Evolutionary conservation across 2,329 filamentous ascomycete species (phyloP).

Genomic region (Lasiodiplodia gonubiensis): DNA sequence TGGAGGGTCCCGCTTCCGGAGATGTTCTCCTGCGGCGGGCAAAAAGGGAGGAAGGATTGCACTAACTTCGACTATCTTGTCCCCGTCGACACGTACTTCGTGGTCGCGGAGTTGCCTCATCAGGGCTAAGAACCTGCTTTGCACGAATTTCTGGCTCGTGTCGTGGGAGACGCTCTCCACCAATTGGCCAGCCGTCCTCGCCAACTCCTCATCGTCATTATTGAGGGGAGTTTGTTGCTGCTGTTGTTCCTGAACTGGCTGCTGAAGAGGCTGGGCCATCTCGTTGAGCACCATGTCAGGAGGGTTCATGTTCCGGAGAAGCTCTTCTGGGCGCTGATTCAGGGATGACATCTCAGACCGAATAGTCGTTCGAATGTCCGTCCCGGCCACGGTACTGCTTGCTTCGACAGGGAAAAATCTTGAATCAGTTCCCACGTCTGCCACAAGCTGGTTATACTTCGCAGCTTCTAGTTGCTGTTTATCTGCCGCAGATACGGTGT

Average conservation of each 20-base stretch:
- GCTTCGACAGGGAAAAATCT: conserved; percentile 6
- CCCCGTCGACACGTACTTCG: conserved; percentile 74
- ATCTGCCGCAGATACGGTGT: background rate
- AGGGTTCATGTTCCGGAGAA: conserved; percentile 13
- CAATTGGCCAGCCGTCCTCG: conserved; percentile 72
- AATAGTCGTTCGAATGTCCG: conserved; percentile 7
- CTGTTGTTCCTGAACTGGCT: background rate
- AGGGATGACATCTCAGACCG: conserved; percentile 5
- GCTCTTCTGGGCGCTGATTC: conserved; percentile 13
- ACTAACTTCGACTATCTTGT: conserved; percentile 66
- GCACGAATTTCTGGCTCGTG: conserved; percentile 74
- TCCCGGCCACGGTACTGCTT: background rate
- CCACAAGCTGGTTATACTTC: background rate
- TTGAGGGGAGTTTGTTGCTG: conserved; percentile 33
- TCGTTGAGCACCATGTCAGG: conserved; percentile 6
- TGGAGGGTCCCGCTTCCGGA: conserved; percentile 8
- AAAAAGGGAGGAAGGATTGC: conserved; percentile 22
- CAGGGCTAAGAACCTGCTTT: conserved; percentile 76
- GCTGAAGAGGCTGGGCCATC: background rate
- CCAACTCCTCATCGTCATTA: conserved; percentile 69
- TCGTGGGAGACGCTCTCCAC: conserved; percentile 72
- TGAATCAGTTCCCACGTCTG: conserved; percentile 3
- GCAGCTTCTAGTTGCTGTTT: background rate
- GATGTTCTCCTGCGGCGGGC: conserved; percentile 6
- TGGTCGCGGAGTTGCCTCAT: conserved; percentile 77